Percentiles rank a stretch among this genome's conserved stretches.
Conservation (phyloP, 2,329 filamentous ascomycete genomes). For the Hypoxylon sp. region DNA sequence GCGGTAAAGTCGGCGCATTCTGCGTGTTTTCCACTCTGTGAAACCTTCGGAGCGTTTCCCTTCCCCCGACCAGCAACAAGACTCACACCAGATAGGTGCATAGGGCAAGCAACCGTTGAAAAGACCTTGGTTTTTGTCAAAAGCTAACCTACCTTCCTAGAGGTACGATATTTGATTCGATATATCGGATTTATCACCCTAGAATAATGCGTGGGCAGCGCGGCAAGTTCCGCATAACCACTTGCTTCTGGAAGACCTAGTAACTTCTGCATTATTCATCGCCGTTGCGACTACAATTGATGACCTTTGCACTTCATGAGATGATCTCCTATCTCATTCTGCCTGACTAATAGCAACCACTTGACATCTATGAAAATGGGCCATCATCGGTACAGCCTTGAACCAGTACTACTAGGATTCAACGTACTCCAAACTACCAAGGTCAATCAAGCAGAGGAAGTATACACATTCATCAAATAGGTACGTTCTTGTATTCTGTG, state of each 20-base stretch:
- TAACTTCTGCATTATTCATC: too few relatives aligned
- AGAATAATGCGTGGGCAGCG: background rate
- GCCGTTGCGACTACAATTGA: background rate
- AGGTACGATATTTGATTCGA: background rate
- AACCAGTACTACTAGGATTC: background rate
- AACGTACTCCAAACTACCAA: background rate
- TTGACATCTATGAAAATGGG: background rate
- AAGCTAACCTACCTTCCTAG: background rate
- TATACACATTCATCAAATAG: too few relatives aligned
- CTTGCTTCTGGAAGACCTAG: too few relatives aligned
- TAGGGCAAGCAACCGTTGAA: too few relatives aligned
- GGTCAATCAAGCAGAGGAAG: too few relatives aligned
- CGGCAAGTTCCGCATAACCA: background rate
- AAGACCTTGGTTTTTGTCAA: background rate
- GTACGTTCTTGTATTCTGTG: too few relatives aligned
- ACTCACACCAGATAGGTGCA: background rate
- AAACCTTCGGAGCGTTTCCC: background rate
- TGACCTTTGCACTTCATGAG: background rate
- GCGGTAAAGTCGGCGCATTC: slow-evolving; percentile 2
- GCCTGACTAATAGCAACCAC: background rate
- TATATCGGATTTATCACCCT: background rate
- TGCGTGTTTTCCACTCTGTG: background rate
- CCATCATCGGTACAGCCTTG: background rate
- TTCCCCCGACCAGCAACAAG: background rate
- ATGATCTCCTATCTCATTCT: background rate